Conservation (phyloP, 2,329 filamentous ascomycete genomes). For the Cordyceps javanica region DNA sequence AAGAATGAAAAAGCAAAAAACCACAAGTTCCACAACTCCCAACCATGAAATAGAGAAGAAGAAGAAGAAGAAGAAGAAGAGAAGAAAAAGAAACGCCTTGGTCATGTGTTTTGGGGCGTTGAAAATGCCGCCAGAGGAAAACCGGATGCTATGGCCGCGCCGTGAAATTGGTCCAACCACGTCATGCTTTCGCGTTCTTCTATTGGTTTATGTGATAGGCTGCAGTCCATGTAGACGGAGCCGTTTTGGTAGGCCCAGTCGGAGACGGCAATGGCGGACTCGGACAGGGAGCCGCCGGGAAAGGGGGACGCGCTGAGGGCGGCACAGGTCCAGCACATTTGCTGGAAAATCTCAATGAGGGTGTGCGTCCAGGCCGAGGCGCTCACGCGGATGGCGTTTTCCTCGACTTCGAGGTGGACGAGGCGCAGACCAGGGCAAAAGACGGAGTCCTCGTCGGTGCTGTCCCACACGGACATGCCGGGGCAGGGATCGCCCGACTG, state of each 20-base stretch:
- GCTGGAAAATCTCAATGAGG: constrained; percentile 30
- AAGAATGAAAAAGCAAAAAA: background rate
- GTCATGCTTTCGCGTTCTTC: constrained; percentile 21
- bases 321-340: constrained; percentile 33
- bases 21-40: too few species aligned
- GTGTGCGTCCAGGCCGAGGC: constrained; percentile 29
- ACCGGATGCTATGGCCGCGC: constrained; percentile 27
- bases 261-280: constrained; percentile 25
- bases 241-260: constrained; percentile 28
- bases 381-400: constrained; percentile 25
- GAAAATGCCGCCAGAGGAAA: constrained; percentile 23
- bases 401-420: constrained; percentile 30
- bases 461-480: constrained; percentile 33
- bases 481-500: constrained; percentile 21
- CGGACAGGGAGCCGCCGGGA: constrained; percentile 22
- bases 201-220: constrained; percentile 26
- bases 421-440: constrained; percentile 27
- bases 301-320: constrained; percentile 30
- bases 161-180: constrained; percentile 26
- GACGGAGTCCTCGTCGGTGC: constrained; percentile 20
- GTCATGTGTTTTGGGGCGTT: constrained; percentile 4
- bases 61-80: background rate
- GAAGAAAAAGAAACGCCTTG: background rate
- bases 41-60: background rate
- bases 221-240: constrained; percentile 29